A percentile compares a stretch with the other conserved stretches of the same genome.
Evolutionary conservation across 805 yeast genomes (phyloP).

Genomic region (Candida andamanensis): DNA sequence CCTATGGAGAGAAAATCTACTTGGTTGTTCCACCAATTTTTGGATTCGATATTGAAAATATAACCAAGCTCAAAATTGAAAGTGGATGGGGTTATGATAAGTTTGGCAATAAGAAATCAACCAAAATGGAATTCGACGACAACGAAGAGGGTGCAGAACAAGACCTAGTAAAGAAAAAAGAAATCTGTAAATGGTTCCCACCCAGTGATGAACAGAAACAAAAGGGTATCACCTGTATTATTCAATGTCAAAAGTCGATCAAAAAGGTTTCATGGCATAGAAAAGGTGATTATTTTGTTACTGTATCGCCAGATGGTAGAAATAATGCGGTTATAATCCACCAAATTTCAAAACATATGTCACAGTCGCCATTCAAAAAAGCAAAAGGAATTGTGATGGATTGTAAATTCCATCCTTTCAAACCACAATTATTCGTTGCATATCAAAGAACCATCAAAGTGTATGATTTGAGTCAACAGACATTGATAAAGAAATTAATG

Average conservation of each 20-base stretch:
- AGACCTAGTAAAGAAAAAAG: constrained; percentile 34
- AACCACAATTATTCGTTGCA: constrained; percentile 89
- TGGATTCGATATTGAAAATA: constrained; percentile 81
- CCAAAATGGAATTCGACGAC: constrained; percentile 31
- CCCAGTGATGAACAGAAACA: constrained; percentile 58
- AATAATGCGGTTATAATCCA: constrained; percentile 88
- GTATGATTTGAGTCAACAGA: constrained; percentile 86
- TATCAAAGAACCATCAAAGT: constrained; percentile 90
- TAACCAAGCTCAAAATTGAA: constrained; percentile 73
- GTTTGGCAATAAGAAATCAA: constrained; percentile 46
- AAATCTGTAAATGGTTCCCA: constrained; percentile 76
- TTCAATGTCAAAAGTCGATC: constrained; percentile 61
- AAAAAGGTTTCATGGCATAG: constrained; percentile 93
- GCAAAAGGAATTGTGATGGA: constrained; percentile 93
- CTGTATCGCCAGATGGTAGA: constrained; percentile 92
- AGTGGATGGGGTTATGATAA: constrained; percentile 86
- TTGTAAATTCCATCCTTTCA: constrained; percentile 94
- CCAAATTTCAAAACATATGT: constrained; percentile 87
- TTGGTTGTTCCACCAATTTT: constrained; percentile 86
- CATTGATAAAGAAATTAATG: constrained; percentile 71
- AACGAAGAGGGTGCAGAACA: constrained; percentile 37
- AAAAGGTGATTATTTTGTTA: constrained; percentile 93
- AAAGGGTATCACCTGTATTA: constrained; percentile 67
- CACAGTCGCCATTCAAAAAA: constrained; percentile 93
- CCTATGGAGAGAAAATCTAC: constrained; percentile 76